Percentiles rank a stretch among this genome's conserved stretches.
phyloP scores from a whole-genome alignment of 495 filamentous ascomycete species.

The Penicillium canariense region DNA sequence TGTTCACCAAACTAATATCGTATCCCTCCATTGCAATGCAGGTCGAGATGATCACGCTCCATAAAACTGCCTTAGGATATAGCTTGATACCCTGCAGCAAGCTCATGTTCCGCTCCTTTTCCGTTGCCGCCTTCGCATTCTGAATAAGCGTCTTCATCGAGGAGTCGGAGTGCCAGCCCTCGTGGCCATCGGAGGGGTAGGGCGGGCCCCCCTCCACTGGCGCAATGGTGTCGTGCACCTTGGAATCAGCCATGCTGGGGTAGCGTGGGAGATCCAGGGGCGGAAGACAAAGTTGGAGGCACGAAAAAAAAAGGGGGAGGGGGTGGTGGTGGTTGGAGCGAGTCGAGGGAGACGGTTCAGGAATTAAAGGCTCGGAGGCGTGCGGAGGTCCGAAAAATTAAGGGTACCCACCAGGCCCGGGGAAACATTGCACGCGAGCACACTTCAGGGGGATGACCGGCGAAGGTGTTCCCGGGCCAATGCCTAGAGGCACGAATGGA shows the following conservation, averaged over 20 bases:
- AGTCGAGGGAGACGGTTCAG: background rate
- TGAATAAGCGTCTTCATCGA: conserved; percentile 39
- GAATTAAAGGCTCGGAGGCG: conserved; percentile 9
- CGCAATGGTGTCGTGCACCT: conserved; percentile 28
- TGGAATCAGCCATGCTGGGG: conserved; percentile 24
- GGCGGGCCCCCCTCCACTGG: conserved; percentile 21
- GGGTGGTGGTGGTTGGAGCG: background rate
- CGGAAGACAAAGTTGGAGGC: conserved; percentile 25
- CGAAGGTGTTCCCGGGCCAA: conserved; percentile 1
- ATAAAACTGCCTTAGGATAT: conserved; percentile 57
- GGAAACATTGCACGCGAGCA: conserved; percentile 23
- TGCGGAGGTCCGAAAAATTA: conserved; percentile 20
- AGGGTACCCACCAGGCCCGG: conserved; percentile 20
- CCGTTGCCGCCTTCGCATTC: conserved; percentile 44
- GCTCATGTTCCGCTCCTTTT: conserved; percentile 49
- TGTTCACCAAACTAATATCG: conserved; percentile 53
- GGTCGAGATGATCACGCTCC: conserved; percentile 54
- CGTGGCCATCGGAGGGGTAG: conserved; percentile 14
- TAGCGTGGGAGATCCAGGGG: conserved; percentile 3
- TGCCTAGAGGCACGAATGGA: background rate
- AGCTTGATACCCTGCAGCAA: conserved; percentile 45
- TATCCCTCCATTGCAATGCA: conserved; percentile 60
- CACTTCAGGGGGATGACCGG: conserved; percentile 12
- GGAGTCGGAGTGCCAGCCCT: conserved; percentile 22
- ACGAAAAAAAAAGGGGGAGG: background rate